These are phyloP conservation scores for Phaffia australis DNA, from an alignment of 768 basidiomycete species.

Conservation along the genomic window DNA sequence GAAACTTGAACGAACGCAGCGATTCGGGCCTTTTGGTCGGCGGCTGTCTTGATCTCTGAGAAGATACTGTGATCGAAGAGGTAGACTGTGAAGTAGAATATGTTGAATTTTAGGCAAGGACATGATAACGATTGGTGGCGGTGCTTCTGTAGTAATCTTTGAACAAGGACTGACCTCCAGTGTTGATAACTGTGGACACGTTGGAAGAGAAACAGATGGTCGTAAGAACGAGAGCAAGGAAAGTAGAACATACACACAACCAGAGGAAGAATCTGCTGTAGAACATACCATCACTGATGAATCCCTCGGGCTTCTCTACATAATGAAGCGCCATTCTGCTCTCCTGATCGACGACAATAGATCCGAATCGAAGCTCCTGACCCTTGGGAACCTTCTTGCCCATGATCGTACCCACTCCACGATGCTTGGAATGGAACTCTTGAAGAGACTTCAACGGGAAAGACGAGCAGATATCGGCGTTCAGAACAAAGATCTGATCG, in stretches of 20 bases:
- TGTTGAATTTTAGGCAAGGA: not conserved
- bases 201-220: too few relatives aligned
- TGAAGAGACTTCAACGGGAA: constrained; percentile 29
- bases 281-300: constrained; percentile 40
- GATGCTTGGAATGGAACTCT: constrained; percentile 31
- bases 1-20: constrained; percentile 31
- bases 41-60: constrained; percentile 41
- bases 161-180: too few relatives aligned
- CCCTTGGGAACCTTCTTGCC: constrained; percentile 41
- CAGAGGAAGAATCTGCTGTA: constrained; percentile 41
- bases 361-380: constrained; percentile 40
- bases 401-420: constrained; percentile 42
- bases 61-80: constrained; percentile 42
- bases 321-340: constrained; percentile 38
- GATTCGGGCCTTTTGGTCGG: constrained; percentile 40
- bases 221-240: too few relatives aligned
- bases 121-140: too few relatives aligned
- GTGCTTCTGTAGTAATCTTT: too few relatives aligned
- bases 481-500: constrained; percentile 42
- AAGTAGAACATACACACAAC: constrained; percentile 7
- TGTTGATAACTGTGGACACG: too few relatives aligned
- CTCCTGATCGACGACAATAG: constrained; percentile 40
- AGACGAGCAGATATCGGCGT: constrained; percentile 42
- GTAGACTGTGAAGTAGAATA: constrained; percentile 16
- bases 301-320: constrained; percentile 43